A percentile compares a stretch with the other conserved stretches of the same genome.
Evolutionary conservation across 768 basidiomycete species (phyloP).

Genomic region (Kwoniella sp.): DNA sequence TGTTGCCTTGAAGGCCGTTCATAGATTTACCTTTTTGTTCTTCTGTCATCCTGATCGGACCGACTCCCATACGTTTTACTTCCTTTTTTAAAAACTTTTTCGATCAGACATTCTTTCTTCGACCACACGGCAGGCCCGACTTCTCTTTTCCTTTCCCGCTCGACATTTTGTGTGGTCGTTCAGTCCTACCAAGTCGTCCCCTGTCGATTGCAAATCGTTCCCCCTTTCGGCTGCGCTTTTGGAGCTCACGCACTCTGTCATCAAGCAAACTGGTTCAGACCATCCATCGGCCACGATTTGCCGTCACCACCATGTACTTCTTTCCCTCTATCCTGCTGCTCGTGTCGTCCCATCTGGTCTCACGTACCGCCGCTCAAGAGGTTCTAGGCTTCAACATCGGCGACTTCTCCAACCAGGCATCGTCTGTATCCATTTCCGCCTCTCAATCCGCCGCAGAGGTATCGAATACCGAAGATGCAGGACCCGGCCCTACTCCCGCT

Average conservation of each 20-base stretch:
- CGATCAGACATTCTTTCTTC: neutral
- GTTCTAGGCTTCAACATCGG: slow-evolving; percentile 2
- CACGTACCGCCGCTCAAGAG: neutral
- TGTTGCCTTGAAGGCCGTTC: no score
- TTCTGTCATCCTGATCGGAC: no score
- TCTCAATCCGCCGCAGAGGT: neutral
- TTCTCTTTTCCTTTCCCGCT: neutral
- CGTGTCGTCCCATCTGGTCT: neutral
- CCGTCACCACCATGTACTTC: slow-evolving; percentile 2
- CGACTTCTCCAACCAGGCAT: neutral
- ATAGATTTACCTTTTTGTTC: no score
- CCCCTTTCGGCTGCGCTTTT: no score
- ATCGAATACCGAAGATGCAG: neutral
- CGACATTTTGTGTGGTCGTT: no score
- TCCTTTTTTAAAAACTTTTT: no score
- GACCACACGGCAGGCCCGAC: slow-evolving; percentile 2
- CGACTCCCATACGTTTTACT: neutral
- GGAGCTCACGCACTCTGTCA: no score
- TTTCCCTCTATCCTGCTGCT: neutral
- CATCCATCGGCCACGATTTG: neutral
- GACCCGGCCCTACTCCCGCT: no score
- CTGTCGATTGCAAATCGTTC: no score
- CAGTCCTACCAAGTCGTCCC: no score
- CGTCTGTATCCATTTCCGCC: neutral
- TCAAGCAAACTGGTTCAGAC: no score